Base-by-base conservation (phyloP, 176 grass and related monocot genomes). In the Musa acuminata region DNA sequence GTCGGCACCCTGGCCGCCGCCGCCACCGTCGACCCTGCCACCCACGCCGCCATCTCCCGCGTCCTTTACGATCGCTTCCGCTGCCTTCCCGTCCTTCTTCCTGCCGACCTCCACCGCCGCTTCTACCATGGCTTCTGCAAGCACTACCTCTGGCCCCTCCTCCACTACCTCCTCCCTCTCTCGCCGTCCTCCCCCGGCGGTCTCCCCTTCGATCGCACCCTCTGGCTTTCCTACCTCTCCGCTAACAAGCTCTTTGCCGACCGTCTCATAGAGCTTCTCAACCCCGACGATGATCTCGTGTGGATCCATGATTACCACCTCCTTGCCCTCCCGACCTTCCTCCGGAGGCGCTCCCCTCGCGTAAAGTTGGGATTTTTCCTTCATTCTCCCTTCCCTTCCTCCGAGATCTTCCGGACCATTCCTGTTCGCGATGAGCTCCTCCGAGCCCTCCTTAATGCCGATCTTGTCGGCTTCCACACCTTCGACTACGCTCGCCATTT, bases 61-160 rank as follows among this genome's bases (percentile, higher is more conserved):
- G 27, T 74, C 62, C 84, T 91, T 2, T n/a, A 84, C 49, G 19
- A 51, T 1, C 21, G 20, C 0, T 87, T 82, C 88, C 78, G 71
- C 25, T 90, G 84, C 78, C 26, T 90, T 27, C 87, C 87, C 2
- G 84, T 86, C 19, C 65, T 84, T 84, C 35, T 86, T 23, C 64
- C 52, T 55, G 24, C 17, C 51, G 29, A 4, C 10, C 60, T 52
- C 43, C 81, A 86, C 81, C 27, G 11, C 11, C 22, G 52, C 8
- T 85, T 89, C 77, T 89, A 89, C 67, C 43, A 80, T 64, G 50
- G 20, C 1, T 89, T 89, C 74, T 89, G 87, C 83, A 85, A 85
- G 62, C 80, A 78, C 52, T 87, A 89, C 57, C 65, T 89, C 20
- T 89, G 90, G 90, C 90, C 87, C 48, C 65, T 83, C 4, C 75